Percentiles rank a stretch among this genome's conserved stretches.
Conservation (phyloP, 148 eudicot species). For the Rhododendron williamsianum region DNA sequence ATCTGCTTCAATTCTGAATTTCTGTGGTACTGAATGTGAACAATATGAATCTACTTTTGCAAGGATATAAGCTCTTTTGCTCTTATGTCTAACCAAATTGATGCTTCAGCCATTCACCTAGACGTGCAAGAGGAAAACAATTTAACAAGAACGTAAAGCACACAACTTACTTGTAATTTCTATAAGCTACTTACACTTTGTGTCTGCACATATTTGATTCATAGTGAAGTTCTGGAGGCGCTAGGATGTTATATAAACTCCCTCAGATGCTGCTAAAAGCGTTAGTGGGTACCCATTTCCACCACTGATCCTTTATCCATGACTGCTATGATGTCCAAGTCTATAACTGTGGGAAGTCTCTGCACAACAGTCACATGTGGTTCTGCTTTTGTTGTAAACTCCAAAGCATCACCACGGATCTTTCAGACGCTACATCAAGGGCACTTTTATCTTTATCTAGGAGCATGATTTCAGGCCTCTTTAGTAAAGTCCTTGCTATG, state of each 20-base stretch:
- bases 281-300: slow-evolving; percentile 38
- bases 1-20: background rate
- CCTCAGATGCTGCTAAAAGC: slow-evolving; percentile 27
- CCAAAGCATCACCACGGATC: slow-evolving; percentile 26
- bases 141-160: background rate
- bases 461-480: slow-evolving; percentile 39
- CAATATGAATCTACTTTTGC: background rate
- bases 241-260: slow-evolving; percentile 14
- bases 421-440: slow-evolving; percentile 46
- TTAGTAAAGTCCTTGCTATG: slow-evolving; percentile 34
- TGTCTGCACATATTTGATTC: background rate
- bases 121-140: background rate
- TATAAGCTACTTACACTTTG: background rate
- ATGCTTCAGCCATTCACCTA: background rate
- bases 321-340: slow-evolving; percentile 42
- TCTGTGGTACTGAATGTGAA: background rate
- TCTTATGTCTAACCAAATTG: background rate
- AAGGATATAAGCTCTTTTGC: background rate
- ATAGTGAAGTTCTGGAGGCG: background rate
- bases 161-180: background rate
- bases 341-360: slow-evolving; percentile 33
- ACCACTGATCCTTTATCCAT: slow-evolving; percentile 51
- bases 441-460: slow-evolving; percentile 55
- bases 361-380: slow-evolving; percentile 40
- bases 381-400: background rate